Base-by-base conservation (phyloP, 2,329 filamentous ascomycete genomes). In the Microdochium nivale region DNA sequence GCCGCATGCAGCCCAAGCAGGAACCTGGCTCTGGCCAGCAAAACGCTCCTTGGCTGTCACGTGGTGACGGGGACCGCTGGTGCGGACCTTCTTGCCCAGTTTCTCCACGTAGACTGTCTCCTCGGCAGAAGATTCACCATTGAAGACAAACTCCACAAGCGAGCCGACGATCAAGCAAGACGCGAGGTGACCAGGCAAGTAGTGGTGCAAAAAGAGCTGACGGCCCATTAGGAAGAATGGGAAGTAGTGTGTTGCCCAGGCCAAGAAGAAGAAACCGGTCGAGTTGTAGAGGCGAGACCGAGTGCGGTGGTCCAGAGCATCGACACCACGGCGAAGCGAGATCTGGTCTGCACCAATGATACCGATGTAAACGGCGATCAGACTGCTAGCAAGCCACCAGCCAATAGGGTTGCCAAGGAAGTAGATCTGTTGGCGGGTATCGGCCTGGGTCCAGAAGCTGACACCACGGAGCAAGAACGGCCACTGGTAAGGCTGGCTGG, bases 161-260 rank as follows among this genome's bases (percentile, higher is more conserved):
- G 91, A 89, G 48, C 94, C 94, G 0, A 94, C 88, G 23, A 99
- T 91, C 35, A 99, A 80, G 25, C 84, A 84, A 7, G 90, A 96
- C 1, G 94, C 92, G 11, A 99, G 78, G 65, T 99, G 94, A 1
- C 94, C 90, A 1, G 94, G 94, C 3, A 99, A 81, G 66, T 99
- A 99, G 71, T 99, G 94, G 70, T 99, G 94, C 60, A 99, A 72
- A 83, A 99, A 99, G 58, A 96, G 84, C 69, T 99, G 92, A 61
- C 92, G 90, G 52, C 92, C 92, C 92, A 99, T 99, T 57, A 96
- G 83, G 74, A 84, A 99, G 77, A 99, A 99, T 50, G 92, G 92
- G 69, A 96, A 83, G 76, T 96, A 99, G 69, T 99, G 94, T 2
- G 90, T 92, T 14, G 89, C 90, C 94, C 94, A 99, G 52, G 90